phyloP scores from a whole-genome alignment of 208 protist genomes.

The Leishmania tropica region DNA sequence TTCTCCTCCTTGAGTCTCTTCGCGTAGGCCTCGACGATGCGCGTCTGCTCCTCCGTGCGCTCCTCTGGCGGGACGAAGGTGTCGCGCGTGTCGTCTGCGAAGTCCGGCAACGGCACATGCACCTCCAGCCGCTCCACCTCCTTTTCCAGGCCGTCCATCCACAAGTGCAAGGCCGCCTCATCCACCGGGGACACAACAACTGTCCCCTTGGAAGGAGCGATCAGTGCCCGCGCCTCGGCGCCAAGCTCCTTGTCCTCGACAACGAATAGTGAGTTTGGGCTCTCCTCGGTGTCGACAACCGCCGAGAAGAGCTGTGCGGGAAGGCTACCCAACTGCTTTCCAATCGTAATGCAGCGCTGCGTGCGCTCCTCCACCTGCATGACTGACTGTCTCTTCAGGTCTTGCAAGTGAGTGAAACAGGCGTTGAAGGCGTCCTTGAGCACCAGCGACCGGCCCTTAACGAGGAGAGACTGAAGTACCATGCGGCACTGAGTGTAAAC shows the following conservation, averaged over 20 bases:
- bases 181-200: constrained; percentile 20
- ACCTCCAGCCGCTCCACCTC: constrained; percentile 70
- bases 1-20: constrained; percentile 79
- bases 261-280: constrained; percentile 66
- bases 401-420: constrained; percentile 51
- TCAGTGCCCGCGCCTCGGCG: constrained; percentile 54
- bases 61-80: constrained; percentile 80
- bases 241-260: constrained; percentile 82
- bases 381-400: constrained; percentile 59
- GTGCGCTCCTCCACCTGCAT: constrained; percentile 77
- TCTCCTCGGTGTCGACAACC: constrained; percentile 61
- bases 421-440: constrained; percentile 76
- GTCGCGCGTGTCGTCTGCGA: constrained; percentile 72
- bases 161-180: constrained; percentile 81
- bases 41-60: constrained; percentile 83
- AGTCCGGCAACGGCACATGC: constrained; percentile 66
- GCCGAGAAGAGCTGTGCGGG: constrained; percentile 43
- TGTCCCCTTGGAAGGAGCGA: constrained; percentile 40
- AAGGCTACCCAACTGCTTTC: constrained; percentile 70
- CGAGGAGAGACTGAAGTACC: constrained; percentile 68
- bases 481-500: constrained; percentile 70
- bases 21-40: constrained; percentile 74
- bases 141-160: constrained; percentile 93
- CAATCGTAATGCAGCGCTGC: constrained; percentile 72
- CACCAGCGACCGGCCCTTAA: constrained; percentile 47